phyloP scores from a whole-genome alignment of 495 filamentous ascomycete genomes.

The Cairneyella variabilis region DNA sequence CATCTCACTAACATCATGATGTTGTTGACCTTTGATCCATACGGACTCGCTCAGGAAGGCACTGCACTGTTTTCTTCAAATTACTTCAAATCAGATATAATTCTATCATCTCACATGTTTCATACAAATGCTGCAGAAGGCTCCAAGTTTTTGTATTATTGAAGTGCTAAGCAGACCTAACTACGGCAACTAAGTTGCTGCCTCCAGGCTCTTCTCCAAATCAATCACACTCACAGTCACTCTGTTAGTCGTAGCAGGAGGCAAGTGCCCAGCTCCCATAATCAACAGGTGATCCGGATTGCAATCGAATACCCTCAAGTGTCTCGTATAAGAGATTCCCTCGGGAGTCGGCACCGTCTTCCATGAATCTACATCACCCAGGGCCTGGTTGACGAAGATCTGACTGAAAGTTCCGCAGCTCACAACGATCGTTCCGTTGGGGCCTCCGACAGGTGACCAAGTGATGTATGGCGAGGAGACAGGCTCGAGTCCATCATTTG shows the following conservation, averaged over 20 bases:
- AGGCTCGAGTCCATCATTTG: constrained; percentile 45
- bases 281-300: constrained; percentile 35
- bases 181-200: too few species aligned
- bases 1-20: too few species aligned
- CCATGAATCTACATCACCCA: constrained; percentile 54
- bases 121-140: too few species aligned
- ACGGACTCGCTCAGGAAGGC: too few species aligned
- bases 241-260: constrained; percentile 38
- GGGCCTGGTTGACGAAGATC: constrained; percentile 53
- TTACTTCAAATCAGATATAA: too few species aligned
- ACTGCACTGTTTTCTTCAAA: too few species aligned
- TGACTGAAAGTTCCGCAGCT: constrained; percentile 46
- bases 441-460: constrained; percentile 50
- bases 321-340: constrained; percentile 44
- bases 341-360: constrained; percentile 45
- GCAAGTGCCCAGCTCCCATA: constrained; percentile 38
- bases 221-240: constrained; percentile 38
- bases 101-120: too few species aligned
- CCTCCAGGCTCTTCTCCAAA: constrained; percentile 7
- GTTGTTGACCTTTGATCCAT: too few species aligned
- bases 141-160: too few species aligned
- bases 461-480: constrained; percentile 51
- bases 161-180: too few species aligned
- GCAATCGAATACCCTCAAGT: constrained; percentile 41
- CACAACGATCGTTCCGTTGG: constrained; percentile 56